A percentile compares a stretch with the other conserved stretches of the same genome.
Evolutionary conservation across 2,329 filamentous ascomycete species (phyloP).

Genomic region (Arachnopeziza araneosa): DNA sequence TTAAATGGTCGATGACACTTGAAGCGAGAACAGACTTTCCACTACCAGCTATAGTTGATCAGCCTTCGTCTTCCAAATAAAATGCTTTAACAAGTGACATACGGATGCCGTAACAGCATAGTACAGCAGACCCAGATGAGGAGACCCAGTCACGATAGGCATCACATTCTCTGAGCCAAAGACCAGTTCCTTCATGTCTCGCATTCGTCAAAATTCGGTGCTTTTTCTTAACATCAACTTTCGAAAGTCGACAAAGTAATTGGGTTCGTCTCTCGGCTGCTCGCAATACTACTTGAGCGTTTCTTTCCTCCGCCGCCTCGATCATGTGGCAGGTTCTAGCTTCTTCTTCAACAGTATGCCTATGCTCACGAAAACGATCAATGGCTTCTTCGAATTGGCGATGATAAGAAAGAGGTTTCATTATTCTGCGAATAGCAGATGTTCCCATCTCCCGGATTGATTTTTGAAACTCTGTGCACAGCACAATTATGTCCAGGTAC

Average conservation of each 20-base stretch:
- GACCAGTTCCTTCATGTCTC: background rate
- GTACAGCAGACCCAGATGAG: background rate
- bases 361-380: background rate
- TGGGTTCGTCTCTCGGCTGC: background rate
- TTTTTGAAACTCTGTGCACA: background rate
- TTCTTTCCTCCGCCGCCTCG: slow-evolving; percentile 6
- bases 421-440: background rate
- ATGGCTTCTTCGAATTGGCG: background rate
- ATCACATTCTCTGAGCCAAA: background rate
- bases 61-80: background rate
- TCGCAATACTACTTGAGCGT: background rate
- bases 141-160: background rate
- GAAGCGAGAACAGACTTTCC: background rate
- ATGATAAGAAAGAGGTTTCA: background rate
- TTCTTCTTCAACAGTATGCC: background rate
- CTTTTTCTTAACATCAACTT: background rate
- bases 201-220: background rate
- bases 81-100: background rate
- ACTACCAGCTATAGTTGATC: background rate
- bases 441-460: background rate
- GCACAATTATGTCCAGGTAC: background rate
- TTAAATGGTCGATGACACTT: background rate
- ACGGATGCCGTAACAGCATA: background rate
- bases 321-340: background rate
- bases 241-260: background rate